Base-by-base conservation (phyloP, 2,329 filamentous ascomycete genomes). In the Pyricularia pennisetigena region DNA sequence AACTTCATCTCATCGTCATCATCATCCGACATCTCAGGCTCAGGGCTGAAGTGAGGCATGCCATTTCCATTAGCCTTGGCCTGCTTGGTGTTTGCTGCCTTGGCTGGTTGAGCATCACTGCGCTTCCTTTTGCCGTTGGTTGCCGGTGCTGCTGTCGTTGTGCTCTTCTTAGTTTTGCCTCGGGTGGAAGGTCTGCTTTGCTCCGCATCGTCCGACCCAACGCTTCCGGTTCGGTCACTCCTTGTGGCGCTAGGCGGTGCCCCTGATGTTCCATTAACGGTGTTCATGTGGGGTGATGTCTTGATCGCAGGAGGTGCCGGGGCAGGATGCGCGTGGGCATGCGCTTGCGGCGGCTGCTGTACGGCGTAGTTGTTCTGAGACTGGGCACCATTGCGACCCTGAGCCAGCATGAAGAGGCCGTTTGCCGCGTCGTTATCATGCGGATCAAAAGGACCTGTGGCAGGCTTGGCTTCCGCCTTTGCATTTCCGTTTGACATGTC, bases 401-500 rank as follows among this genome's bases (percentile, higher is more conserved):
- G 89, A 0, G 95, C 94, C 69, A 99, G 84, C 86, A 97, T 90
- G 74, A 93, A 96, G 0, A 99, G 83, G 32, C 95, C 94, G 76
- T 97, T 98, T 67, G 94, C 95, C 62, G 94, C 95, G 80, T 97
- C 94, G 74, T 94, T 97, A 67, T 97, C 94, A 78, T 97, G 93
- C 61, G 93, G 91, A 69, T 94, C 90, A 75, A 93, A 96, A 4
- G 89, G 86, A 68, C 92, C 90, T 0, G 85, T 78, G 1, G 82
- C 76, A 12, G 84, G 79, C 73, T 83, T 87, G 16, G 78, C 69
- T 72, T 86, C 82, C 7, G 80, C 66, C 77, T 88, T 86, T 20
- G 79, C 70, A 7, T 75, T 72, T 61, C 77, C 80, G 76, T 82
- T 82, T 64, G 79, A 70, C 71, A 75, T 72, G 0, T 30, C 29